Base-by-base conservation (phyloP, 495 filamentous ascomycete species). In the Parachaetomium inaequale region DNA sequence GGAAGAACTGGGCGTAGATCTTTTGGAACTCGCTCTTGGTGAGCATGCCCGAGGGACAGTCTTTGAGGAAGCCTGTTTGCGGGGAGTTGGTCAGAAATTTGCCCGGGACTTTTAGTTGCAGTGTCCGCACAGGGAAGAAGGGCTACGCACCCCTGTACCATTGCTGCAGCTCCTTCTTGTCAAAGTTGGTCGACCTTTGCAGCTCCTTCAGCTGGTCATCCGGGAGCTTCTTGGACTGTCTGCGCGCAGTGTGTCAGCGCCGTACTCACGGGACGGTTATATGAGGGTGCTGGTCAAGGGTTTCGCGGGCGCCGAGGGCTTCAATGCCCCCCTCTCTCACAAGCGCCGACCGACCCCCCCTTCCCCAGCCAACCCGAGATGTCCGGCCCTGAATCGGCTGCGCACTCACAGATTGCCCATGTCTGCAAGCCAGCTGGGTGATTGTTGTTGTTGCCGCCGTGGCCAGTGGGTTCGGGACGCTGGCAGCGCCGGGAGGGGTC, bases 141-240 rank as follows among this genome's bases (percentile, higher is more conserved):
- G 40, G 19, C 8, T 31, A 73, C 80, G 38, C 63, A 96, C 94
- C 94, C 81, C 98, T 98, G 75, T 98, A 98, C 94, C 94, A 98
- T 89, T 98, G 95, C 75, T 99, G 94, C 67, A 99, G 77, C 76
- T 99, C 94, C 79, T 98, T 99, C 87, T 97, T 97, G 80, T 99
- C 94, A 70, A 99, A 99, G 76, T 97, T 91, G 25, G 94, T 99
- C 55, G 91, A 90, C 79, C 88, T 91, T 73, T 97, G 93, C 67
- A 99, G 86, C 77, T 99, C 94, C 54, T 85, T 86, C 66, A 99
- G 87, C 80, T 98, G 92, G 71, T 95, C 86, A 68, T 92, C 90
- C 43, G 92, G 96, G 69, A 99, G 89, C 80, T 97, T 98, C 80
- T 98, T 98, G 38, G 90, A 93, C 77, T 94, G 90, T 71, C 91